Evolutionary conservation across 306 rosid species (phyloP).

Genomic region (Luffa aegyptiaca): DNA sequence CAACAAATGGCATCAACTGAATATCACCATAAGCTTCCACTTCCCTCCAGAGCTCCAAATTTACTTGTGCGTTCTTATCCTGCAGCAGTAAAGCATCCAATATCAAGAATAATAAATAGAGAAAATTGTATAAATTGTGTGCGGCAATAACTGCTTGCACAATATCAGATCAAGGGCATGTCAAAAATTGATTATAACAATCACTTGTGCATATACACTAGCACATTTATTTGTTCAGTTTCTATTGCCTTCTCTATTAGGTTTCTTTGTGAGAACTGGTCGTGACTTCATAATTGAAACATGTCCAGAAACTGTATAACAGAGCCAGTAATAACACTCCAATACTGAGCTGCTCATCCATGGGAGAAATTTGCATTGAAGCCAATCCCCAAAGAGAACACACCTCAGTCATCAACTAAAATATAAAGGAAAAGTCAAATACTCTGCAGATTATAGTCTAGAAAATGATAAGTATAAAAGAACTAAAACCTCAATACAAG

Average conservation of each 20-base stretch:
- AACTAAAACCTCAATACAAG: not conserved
- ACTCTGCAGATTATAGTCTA: not conserved
- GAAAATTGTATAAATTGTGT: not conserved
- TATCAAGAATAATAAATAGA: not conserved
- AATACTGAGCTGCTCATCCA: not conserved
- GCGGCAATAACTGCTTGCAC: not conserved
- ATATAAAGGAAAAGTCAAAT: not conserved
- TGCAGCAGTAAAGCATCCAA: conserved; percentile 18
- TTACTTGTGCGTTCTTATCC: conserved; percentile 76
- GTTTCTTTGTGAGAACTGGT: not conserved
- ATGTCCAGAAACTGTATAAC: not conserved
- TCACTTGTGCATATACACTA: not conserved
- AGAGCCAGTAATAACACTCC: not conserved
- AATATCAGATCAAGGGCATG: not conserved
- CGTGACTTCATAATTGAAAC: not conserved
- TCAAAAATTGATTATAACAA: not conserved
- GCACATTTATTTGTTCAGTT: not conserved
- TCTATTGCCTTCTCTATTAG: not conserved
- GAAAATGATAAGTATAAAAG: not conserved
- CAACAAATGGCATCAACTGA: conserved; percentile 89
- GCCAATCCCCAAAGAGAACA: not conserved
- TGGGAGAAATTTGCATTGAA: not conserved
- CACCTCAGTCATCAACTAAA: not conserved
- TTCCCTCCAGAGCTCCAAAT: conserved; percentile 77
- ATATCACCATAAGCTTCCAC: conserved; percentile 86